A percentile compares a stretch with the other conserved stretches of the same genome.
Evolutionary conservation across 1,284 basidiomycete genomes (phyloP).

Genomic region (Cerioporus squamosus): DNA sequence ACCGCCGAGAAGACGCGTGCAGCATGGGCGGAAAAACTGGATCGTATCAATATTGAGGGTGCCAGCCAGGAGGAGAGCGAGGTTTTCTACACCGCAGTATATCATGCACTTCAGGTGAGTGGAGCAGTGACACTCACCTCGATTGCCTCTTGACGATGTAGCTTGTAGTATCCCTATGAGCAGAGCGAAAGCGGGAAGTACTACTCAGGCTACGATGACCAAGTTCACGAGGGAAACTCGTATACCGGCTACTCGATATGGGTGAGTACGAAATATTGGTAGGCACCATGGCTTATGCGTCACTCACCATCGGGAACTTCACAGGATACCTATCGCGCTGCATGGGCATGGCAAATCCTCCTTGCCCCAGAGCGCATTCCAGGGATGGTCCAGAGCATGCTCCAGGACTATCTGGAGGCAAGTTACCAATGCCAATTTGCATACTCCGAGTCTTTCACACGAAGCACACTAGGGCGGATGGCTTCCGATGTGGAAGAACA

Average conservation of each 20-base stretch:
- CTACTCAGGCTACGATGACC: slow-evolving; percentile 78
- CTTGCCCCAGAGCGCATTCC: slow-evolving; percentile 76
- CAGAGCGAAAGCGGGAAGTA: slow-evolving; percentile 73
- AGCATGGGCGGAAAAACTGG: slow-evolving; percentile 76
- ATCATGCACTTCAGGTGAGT: slow-evolving; percentile 65
- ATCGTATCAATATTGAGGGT: slow-evolving; percentile 61
- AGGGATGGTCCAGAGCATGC: slow-evolving; percentile 79
- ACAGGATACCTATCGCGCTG: slow-evolving; percentile 79
- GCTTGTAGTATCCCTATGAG: slow-evolving; percentile 75
- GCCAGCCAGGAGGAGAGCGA: slow-evolving; percentile 55
- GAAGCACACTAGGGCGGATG: slow-evolving; percentile 63
- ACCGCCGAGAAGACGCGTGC: slow-evolving; percentile 62
- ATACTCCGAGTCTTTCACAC: not conserved
- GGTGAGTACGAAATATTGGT: slow-evolving; percentile 44
- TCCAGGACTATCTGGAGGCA: slow-evolving; percentile 77
- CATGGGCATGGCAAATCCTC: slow-evolving; percentile 80
- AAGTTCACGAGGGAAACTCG: slow-evolving; percentile 65
- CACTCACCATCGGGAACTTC: not conserved
- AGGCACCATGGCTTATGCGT: no score
- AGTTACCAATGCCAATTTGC: not conserved
- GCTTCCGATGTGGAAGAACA: slow-evolving; percentile 92
- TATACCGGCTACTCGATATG: slow-evolving; percentile 88
- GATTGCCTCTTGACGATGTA: not conserved
- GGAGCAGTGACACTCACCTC: no score
- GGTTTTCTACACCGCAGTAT: slow-evolving; percentile 71